phyloP scores from a whole-genome alignment of 1,139 yeast species.

The Nakaseomyces glabratus region DNA sequence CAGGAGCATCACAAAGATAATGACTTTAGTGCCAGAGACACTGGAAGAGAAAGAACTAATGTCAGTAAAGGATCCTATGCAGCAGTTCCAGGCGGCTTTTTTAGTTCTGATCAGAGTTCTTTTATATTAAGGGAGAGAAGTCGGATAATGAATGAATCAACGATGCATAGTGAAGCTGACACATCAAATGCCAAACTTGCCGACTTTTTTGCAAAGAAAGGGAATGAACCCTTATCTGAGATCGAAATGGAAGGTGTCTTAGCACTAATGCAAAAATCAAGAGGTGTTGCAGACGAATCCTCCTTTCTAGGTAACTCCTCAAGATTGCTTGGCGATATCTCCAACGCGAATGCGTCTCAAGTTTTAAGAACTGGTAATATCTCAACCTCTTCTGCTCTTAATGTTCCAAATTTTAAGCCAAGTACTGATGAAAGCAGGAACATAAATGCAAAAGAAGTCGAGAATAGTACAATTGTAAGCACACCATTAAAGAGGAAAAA shows the following conservation, averaged over 20 bases:
- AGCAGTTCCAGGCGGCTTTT: conserved; percentile 5
- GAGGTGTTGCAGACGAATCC: conserved; percentile 21
- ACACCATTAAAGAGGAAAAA: conserved; percentile 32
- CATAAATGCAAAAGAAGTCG: conserved; percentile 5
- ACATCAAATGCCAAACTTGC: conserved; percentile 41
- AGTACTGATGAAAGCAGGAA: conserved; percentile 23
- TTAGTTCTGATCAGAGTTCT: conserved; percentile 3
- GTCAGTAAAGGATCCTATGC: too few relatives aligned
- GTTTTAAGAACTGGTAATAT: conserved; percentile 14
- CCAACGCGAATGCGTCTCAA: conserved; percentile 10
- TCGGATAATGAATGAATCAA: conserved; percentile 5
- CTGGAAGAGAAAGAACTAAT: background rate
- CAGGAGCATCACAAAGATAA: background rate
- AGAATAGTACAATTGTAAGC: conserved; percentile 13
- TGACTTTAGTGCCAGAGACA: background rate
- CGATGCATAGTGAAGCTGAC: conserved; percentile 10
- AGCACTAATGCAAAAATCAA: conserved; percentile 42
- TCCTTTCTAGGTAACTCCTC: conserved; percentile 4
- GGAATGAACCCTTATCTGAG: conserved; percentile 64
- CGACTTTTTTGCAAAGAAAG: conserved; percentile 64
- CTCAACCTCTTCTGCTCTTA: conserved; percentile 14
- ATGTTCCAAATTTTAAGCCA: conserved; percentile 32
- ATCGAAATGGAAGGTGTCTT: conserved; percentile 81
- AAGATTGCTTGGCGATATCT: conserved; percentile 3
- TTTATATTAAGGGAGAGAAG: conserved; percentile 2